Base-by-base conservation (phyloP, 768 basidiomycete genomes). In the Austroboletus eburneus region DNA sequence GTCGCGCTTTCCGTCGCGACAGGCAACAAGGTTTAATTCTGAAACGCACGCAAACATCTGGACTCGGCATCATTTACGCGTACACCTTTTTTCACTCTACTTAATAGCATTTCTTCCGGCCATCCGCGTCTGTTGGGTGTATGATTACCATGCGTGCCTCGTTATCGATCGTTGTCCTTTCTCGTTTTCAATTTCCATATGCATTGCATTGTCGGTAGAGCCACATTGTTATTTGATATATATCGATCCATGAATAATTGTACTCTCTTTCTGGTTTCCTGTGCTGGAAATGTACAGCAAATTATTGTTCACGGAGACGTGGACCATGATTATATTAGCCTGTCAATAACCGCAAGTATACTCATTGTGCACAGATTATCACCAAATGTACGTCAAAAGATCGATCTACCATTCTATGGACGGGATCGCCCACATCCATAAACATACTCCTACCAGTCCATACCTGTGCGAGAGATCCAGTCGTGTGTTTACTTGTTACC, bases 1-100 rank as follows among this genome's bases (percentile, higher is more conserved):
- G 55, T 42, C 3, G 72, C 77, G 16, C 64, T 80, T 39, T 63
- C 58, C 20, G 32, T 62, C 25, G 56, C 62, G 29, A 66, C 59
- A 22, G 56, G 62, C 48, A 52, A 53, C 22, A 51, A 39, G 4
- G 21, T 59, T 3, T 63, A 45, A 52, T 35, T 14, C 33, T n/a
- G n/a, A n/a, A n/a, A n/a, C n/a, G n/a, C n/a, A n/a, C n/a, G n/a
- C n/a, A n/a, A n/a, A 22, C 33, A 49, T 58, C 6, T 9, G 51
- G 41, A 50, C 51, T 39, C 32, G 40, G 44, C 43, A 51, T 52
- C 36, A 29, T 43, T 27, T 36, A 54, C n/a, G 16, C 23, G 20
- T 43, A 54, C 27, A 12, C 22, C 39, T 30, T 5, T 25, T n/a
- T n/a, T n/a, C n/a, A n/a, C n/a, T n/a, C 20, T 12, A 9, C 32